Percentiles rank a stretch among this genome's conserved stretches.
These are phyloP conservation scores for Scheffersomyces coipomensis DNA, from an alignment of 805 yeast species.

Conservation along the genomic window DNA sequence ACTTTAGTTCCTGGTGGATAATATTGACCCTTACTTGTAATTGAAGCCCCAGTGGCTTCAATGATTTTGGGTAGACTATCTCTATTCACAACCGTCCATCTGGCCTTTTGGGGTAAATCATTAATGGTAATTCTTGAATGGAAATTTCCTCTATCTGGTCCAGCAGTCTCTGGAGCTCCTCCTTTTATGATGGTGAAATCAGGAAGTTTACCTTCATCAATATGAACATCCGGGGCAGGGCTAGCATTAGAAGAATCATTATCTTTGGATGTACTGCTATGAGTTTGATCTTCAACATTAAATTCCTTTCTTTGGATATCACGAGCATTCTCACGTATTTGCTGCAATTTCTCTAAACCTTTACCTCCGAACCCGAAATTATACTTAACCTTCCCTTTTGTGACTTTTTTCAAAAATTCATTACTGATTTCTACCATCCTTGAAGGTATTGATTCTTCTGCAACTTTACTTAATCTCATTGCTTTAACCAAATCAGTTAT, in stretches of 20 bases:
- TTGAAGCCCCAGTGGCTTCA: conserved; percentile 70
- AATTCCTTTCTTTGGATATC: conserved; percentile 48
- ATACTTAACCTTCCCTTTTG: conserved; percentile 61
- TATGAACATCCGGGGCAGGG: conserved; percentile 6
- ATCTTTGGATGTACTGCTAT: conserved; percentile 1
- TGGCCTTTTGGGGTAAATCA: conserved; percentile 76
- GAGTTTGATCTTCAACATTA: conserved; percentile 14
- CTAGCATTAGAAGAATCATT: background rate
- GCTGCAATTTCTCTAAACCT: conserved; percentile 78
- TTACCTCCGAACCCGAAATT: conserved; percentile 90
- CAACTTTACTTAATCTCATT: conserved; percentile 51
- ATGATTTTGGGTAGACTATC: conserved; percentile 61
- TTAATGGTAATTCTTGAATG: conserved; percentile 75
- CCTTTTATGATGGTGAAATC: conserved; percentile 52
- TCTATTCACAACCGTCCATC: conserved; percentile 76
- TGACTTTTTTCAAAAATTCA: conserved; percentile 57
- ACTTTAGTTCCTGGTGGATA: conserved; percentile 40
- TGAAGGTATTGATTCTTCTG: conserved; percentile 46
- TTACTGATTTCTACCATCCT: conserved; percentile 50
- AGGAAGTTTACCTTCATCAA: conserved; percentile 21
- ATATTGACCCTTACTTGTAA: conserved; percentile 79
- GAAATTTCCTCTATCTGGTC: conserved; percentile 54
- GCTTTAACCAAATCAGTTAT: conserved; percentile 73
- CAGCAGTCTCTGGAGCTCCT: conserved; percentile 50
- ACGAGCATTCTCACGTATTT: conserved; percentile 51